These are phyloP conservation scores for Barnettozyma vustinii DNA, from an alignment of 805 yeast genomes.

Conservation along the genomic window DNA sequence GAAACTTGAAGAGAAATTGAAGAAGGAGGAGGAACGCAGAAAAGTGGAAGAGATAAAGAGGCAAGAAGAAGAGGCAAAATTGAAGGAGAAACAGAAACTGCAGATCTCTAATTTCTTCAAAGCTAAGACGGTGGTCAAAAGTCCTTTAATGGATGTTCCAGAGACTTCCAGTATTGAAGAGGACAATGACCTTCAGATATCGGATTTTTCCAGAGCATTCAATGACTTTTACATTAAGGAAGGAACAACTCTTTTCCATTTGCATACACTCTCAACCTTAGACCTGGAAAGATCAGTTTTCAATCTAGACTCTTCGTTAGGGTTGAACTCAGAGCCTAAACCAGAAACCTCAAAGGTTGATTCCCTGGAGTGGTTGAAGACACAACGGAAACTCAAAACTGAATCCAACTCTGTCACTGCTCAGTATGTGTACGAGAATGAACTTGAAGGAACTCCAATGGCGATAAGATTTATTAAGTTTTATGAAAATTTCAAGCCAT, in stretches of 20 bases:
- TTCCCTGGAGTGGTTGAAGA: constrained; percentile 9
- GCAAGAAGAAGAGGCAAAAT: constrained; percentile 32
- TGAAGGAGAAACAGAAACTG: constrained; percentile 27
- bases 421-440: constrained; percentile 28
- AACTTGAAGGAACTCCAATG: constrained; percentile 29
- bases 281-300: constrained; percentile 2
- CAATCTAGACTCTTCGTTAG: constrained; percentile 11
- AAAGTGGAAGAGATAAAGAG: constrained; percentile 33
- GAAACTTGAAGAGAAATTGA: constrained; percentile 19
- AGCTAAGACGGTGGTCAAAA: constrained; percentile 22
- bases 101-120: constrained; percentile 28
- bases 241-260: constrained; percentile 24
- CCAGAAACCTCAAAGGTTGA: not conserved
- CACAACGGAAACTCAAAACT: not conserved
- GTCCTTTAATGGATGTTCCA: constrained; percentile 5
- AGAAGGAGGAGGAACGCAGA: constrained; percentile 26
- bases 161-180: not conserved
- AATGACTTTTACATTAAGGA: constrained; percentile 34
- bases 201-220: constrained; percentile 31
- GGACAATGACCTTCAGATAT: constrained; percentile 8
- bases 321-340: not conserved
- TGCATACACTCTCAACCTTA: constrained; percentile 2
- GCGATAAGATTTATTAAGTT: constrained; percentile 35
- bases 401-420: constrained; percentile 17
- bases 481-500: constrained; percentile 50